Evolutionary conservation across 371 early-diverging fungal genomes (phyloP), one percentile per base, ranked within the genome.

Genomic region (Circinella umbellata): DNA sequence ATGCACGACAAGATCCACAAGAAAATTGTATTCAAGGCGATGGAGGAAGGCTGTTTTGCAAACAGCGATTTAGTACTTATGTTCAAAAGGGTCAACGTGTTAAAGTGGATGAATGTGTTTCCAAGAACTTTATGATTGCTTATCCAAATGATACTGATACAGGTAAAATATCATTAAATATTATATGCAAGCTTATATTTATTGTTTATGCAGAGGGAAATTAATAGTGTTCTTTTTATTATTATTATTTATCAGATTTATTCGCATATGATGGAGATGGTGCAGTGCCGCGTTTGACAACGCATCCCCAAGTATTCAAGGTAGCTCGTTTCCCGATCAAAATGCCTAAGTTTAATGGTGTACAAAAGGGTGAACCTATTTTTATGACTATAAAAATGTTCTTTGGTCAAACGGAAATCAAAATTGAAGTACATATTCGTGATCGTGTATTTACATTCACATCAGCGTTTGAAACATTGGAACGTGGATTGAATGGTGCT

Each of bases 91-190:
- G 89, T 1, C 86, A 88, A 63, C 79, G 85, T 1, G 84, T 88
- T 57, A 86, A 85, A 34, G 77, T 83, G 46, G 85, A 88, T 68
- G 85, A 88, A 61, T 86, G 86, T 61, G 84, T 88, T 35, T 86
- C 86, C 72, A 88, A 86, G 76, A 88, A 88, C 74, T 88, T 87
- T 62, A 83, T 88, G 70, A 88, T 84, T 68, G 80, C 82, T 18
- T 84, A 84, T 74, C 84, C 84, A 9, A 84, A 84, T 39, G 84
- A 84, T 51, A 84, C 84, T n/a, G 84, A 84, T 64, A 78, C 84
- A 68, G 84, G 84, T 81, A 75, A 67, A 17, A 63, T 27, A 27
- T 27, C 27, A 27, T 1, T 27, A 27, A 1, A 27, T 27, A 27
- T 27, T 27, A 27, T 27, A 27, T 27, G 27, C 27, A 27, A 27